phyloP scores from a whole-genome alignment of 129 eudicot species.

The Artemisia argyi region DNA sequence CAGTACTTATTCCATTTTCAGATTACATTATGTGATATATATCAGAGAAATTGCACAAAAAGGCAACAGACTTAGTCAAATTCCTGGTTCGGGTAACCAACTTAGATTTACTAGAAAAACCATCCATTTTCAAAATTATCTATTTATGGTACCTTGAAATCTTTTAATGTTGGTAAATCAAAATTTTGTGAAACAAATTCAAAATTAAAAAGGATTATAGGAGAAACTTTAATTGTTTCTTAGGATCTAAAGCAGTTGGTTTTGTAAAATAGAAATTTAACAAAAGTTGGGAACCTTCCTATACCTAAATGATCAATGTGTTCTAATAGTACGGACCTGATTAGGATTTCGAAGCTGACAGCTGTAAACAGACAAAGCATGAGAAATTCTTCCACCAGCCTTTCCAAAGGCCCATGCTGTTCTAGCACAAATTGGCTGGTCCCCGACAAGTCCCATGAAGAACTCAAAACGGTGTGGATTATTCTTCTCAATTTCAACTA shows the following conservation, averaged over 20 bases:
- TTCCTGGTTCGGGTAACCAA: background rate
- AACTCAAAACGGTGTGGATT: conserved; percentile 97
- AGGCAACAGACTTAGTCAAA: background rate
- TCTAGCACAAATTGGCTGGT: conserved; percentile 96
- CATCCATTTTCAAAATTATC: too few relatives aligned
- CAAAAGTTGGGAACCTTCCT: too few relatives aligned
- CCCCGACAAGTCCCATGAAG: conserved; percentile 98
- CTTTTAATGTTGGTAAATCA: too few relatives aligned
- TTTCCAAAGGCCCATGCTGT: conserved; percentile 99
- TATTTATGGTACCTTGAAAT: too few relatives aligned
- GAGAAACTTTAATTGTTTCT: too few relatives aligned
- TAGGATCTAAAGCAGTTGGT: too few relatives aligned
- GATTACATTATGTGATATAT: conserved; percentile 3
- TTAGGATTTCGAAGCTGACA: conserved; percentile 92
- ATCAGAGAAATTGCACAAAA: background rate
- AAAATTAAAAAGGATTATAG: too few relatives aligned
- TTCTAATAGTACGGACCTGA: conserved; percentile 37
- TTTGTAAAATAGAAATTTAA: too few relatives aligned
- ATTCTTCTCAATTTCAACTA: conserved; percentile 94
- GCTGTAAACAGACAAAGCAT: conserved; percentile 94
- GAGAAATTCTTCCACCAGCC: conserved; percentile 94
- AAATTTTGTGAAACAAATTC: too few relatives aligned
- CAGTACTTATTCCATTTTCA: conserved; percentile 19
- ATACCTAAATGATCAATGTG: too few relatives aligned
- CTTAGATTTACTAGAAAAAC: too few relatives aligned